Conservation (phyloP, 495 filamentous ascomycete species). For the Penicillium cataractarum region DNA sequence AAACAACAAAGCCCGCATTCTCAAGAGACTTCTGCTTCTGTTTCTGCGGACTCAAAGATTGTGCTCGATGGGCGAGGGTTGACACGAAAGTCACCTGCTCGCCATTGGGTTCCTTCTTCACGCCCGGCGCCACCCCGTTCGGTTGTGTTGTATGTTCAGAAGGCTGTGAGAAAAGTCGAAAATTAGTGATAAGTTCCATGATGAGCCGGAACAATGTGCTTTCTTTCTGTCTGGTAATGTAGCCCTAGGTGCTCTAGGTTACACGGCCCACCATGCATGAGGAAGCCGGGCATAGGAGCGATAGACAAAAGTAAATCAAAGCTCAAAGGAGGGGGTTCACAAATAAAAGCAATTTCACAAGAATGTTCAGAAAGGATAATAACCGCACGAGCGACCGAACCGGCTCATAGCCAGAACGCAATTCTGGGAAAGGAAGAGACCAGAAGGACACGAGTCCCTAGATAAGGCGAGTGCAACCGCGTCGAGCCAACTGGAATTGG, state of each 20-base stretch:
- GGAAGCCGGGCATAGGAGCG: background rate
- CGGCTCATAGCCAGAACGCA: background rate
- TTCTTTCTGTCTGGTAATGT: background rate
- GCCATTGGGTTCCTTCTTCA: background rate
- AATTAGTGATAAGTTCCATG: conserved; percentile 8
- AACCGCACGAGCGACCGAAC: background rate
- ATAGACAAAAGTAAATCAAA: background rate
- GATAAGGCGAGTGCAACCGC: background rate
- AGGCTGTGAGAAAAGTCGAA: background rate
- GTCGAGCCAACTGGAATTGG: no score
- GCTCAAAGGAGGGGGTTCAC: background rate
- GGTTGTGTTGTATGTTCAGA: background rate
- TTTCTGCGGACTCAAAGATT: conserved; percentile 6
- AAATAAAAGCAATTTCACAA: background rate
- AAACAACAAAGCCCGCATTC: background rate
- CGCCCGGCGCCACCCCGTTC: background rate
- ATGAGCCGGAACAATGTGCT: background rate
- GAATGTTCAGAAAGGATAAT: background rate
- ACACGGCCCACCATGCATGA: background rate
- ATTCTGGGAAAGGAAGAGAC: background rate
- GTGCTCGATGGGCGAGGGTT: conserved; percentile 5
- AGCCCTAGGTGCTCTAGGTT: background rate
- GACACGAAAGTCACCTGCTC: conserved; percentile 3
- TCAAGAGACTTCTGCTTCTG: background rate
- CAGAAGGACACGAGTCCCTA: background rate